phyloP scores from a whole-genome alignment of 352 stramenopile species.

The Phytophthora megakarya region DNA sequence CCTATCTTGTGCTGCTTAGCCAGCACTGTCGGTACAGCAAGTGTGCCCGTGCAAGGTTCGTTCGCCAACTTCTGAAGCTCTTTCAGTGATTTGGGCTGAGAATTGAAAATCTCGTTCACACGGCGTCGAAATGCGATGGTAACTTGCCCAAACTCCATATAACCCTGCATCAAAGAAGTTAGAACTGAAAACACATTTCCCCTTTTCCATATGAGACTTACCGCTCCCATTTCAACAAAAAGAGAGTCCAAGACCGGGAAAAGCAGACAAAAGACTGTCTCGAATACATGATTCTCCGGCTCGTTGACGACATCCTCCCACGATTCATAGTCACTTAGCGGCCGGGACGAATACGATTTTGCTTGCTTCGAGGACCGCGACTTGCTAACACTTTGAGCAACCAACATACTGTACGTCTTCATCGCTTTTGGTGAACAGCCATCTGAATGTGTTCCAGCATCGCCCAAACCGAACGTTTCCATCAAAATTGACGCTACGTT shows the following conservation, averaged over 20 bases:
- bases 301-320: slow-evolving; percentile 81
- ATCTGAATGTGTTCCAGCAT: slow-evolving; percentile 78
- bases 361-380: slow-evolving; percentile 27
- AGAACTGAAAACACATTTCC: slow-evolving; percentile 5
- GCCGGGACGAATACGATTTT: slow-evolving; percentile 37
- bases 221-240: slow-evolving; percentile 88
- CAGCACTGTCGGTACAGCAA: slow-evolving; percentile 46
- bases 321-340: slow-evolving; percentile 51
- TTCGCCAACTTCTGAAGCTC: slow-evolving; percentile 68
- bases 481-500: slow-evolving; percentile 79
- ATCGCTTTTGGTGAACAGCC: slow-evolving; percentile 68
- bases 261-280: slow-evolving; percentile 84
- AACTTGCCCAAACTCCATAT: slow-evolving; percentile 91
- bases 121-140: slow-evolving; percentile 67
- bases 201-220: no score
- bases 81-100: slow-evolving; percentile 59
- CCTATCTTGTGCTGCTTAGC: slow-evolving; percentile 42
- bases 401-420: slow-evolving; percentile 79
- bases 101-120: slow-evolving; percentile 75
- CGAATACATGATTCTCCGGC: slow-evolving; percentile 81
- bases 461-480: slow-evolving; percentile 77
- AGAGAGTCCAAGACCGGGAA: slow-evolving; percentile 83
- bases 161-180: slow-evolving; percentile 55
- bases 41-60: slow-evolving; percentile 68
- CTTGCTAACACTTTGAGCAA: slow-evolving; percentile 52